Evolutionary conservation across 768 basidiomycete species (phyloP), one percentile per base, ranked within the genome.

Genomic region (Trametes meyenii): DNA sequence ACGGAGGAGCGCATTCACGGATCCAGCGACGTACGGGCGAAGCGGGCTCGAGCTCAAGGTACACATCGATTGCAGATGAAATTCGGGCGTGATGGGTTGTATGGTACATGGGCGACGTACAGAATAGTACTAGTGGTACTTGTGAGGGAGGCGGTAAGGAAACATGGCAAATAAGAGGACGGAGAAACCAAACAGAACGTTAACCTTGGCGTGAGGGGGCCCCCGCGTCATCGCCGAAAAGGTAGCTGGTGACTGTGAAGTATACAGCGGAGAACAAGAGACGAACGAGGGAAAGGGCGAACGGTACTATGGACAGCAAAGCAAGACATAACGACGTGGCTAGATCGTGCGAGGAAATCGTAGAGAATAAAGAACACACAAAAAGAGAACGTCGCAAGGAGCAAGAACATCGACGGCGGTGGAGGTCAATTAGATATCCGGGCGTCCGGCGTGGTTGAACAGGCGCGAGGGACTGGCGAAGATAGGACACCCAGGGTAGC

Each of bases 291-390:
- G 48, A 24, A 16, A 23, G 14, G n/a, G 50, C 12, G 23, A 23
- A 19, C 49, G 54, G 21, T 17, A 35, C 55, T 66, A 50, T 58
- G 29, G 46, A 59, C 53, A 66, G 64, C 64, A 61, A 66, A 52
- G 58, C 64, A 61, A 66, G 55, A 58, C 39, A 44, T 10, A 29
- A 24, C 10, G 51, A 48, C 45, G 51, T 50, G 46, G 50, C 26
- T 56, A 55, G 42, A 50, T 55, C 45, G 21, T 23, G 45, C 23
- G 43, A 17, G 17, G 21, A 19, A 24, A 46, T 13, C 21, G 23
- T 13, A 24, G 21, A 14, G 19, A 46, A 21, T 19, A 46, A 46
- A 23, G 21, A 8, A 11, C 10, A 7, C 14, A 23, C 11, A 5
- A 19, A 11, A 11, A 19, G 21, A 10, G 21, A n/a, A 44, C 43